Evolutionary conservation across 1,284 basidiomycete genomes (phyloP).

Genomic region (Fereydounia khargensis): DNA sequence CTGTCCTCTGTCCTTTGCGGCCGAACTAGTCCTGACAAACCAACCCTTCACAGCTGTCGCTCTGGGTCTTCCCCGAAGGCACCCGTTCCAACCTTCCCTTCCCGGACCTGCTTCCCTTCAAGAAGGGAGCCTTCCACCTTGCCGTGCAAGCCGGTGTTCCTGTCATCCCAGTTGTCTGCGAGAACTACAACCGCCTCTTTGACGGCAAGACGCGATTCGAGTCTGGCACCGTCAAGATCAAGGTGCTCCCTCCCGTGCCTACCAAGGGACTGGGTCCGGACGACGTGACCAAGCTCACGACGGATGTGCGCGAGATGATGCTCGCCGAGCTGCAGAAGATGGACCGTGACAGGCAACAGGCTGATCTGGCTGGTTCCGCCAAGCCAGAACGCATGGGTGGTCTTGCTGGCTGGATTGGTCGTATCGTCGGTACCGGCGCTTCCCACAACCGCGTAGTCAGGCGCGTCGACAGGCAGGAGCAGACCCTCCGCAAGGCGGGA

Average conservation of each 20-base stretch:
- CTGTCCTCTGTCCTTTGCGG: no score
- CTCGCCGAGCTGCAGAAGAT: conserved; percentile 29
- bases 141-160: conserved; percentile 75
- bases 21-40: no score
- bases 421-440: conserved; percentile 16
- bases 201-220: conserved; percentile 78
- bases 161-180: conserved; percentile 85
- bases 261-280: conserved; percentile 69
- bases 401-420: conserved; percentile 21
- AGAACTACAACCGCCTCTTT: conserved; percentile 81
- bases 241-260: conserved; percentile 74
- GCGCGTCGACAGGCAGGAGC: conserved; percentile 11
- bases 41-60: no score
- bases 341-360: conserved; percentile 23
- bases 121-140: conserved; percentile 97
- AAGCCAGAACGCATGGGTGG: conserved; percentile 10
- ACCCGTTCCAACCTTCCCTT: conserved; percentile 60
- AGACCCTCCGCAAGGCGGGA: conserved; percentile 15
- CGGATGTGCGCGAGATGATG: conserved; percentile 62
- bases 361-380: conserved; percentile 1
- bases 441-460: conserved; percentile 3
- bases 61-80: conserved; percentile 56
- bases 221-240: conserved; percentile 8
- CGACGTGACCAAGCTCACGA: conserved; percentile 68
- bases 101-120: conserved; percentile 70